Evolutionary conservation across 441 rosid genomes (phyloP), one percentile per base, ranked within the genome.

Genomic region (Rhodomyrtus psidioides): DNA sequence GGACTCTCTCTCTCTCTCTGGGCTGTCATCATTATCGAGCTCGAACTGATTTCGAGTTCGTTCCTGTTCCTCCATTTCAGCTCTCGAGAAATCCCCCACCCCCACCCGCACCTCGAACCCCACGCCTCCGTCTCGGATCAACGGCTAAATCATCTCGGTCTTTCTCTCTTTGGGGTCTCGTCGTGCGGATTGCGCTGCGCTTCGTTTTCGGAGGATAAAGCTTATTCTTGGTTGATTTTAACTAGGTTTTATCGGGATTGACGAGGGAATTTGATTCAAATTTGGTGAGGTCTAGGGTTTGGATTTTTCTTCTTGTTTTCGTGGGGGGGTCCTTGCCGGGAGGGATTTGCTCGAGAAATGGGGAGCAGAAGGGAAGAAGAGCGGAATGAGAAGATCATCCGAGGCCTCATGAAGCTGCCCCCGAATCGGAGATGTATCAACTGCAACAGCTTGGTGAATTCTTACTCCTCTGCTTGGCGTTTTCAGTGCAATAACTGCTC

Each of bases 331-430:
- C 23, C 34, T n/a, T n/a, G 83, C n/a, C 55, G 55, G 83, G 23
- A 53, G 84, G 5, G 59, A 54, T 51, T 53, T 83, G 87, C 81
- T 58, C 82, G 90, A 84, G 89, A 91, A 84, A 97, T 95, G 99
- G 95, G 92, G 76, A 96, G 95, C 88, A 95, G 94, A 87, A 94
- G 91, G 87, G 99, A 95, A 88, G 99, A 97, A 88, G 98, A 97
- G 91, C 88, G 96, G 23, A 96, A 95, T 87, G 99, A 97, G 94
- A 97, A 94, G 96, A 95, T 96, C 39, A 97, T 97, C 60, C 91
- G 99, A 84, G 99, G 99, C 44, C 96, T 97, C 90, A 94, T 96
- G 99, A 97, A 96, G 95, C 94, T 96, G 76, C 99, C 99, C 7
- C 99, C 99, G 1, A 97, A 97, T 91, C 99, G 99, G 86, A 95